A percentile compares a stretch with the other conserved stretches of the same genome.
Conservation (phyloP, 73 alveolate species). For the Tetrahymena malaccensis region DNA sequence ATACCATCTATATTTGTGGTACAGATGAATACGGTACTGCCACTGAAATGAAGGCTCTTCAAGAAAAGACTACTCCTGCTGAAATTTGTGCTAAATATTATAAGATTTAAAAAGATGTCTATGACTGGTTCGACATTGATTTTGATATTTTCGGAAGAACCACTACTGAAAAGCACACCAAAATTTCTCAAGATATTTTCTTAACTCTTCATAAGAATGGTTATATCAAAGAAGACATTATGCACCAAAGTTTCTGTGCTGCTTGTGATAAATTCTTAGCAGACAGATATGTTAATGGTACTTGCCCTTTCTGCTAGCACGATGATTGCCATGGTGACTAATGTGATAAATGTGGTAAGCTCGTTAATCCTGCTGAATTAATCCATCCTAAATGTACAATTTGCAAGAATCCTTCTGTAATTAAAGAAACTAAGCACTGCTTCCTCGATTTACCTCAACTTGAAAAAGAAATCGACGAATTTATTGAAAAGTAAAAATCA, state of each 20-base stretch:
- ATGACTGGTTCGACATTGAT: conserved; percentile 98
- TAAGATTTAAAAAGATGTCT: conserved; percentile 76
- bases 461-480: background rate
- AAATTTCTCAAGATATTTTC: conserved; percentile 87
- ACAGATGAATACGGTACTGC: conserved; percentile 99
- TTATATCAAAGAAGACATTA: conserved; percentile 61
- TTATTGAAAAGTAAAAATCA: background rate
- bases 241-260: conserved; percentile 77
- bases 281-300: conserved; percentile 92
- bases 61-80: conserved; percentile 83
- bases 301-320: conserved; percentile 86
- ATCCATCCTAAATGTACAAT: conserved; percentile 84
- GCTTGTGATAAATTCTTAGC: conserved; percentile 84
- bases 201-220: conserved; percentile 68
- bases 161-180: conserved; percentile 77
- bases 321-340: conserved; percentile 96
- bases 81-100: conserved; percentile 85
- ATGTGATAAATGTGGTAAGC: conserved; percentile 94
- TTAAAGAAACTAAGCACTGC: conserved; percentile 67
- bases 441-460: conserved; percentile 72
- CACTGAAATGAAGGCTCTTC: conserved; percentile 94
- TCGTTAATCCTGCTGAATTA: conserved; percentile 85
- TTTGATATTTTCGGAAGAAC: conserved; percentile 96
- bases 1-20: conserved; percentile 93
- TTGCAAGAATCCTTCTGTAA: conserved; percentile 74